Conservation (phyloP, 1,284 basidiomycete species). For the Puccinia polysora region DNA sequence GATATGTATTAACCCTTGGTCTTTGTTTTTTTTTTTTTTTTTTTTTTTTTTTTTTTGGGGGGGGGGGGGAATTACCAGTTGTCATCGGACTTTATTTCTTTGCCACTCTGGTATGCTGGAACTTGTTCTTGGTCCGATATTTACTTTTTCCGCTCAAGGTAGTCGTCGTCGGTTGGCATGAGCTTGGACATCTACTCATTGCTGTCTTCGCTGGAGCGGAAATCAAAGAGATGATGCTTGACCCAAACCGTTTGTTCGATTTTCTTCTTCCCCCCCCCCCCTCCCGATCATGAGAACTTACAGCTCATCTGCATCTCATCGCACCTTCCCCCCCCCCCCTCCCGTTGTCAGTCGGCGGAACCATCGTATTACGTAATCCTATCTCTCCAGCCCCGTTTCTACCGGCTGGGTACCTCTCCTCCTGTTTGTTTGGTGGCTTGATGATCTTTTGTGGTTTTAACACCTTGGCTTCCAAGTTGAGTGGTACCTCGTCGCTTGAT, state of each 20-base stretch:
- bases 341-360: constrained; percentile 21
- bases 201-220: constrained; percentile 38
- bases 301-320: background rate
- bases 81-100: constrained; percentile 44
- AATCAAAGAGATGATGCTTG: constrained; percentile 44
- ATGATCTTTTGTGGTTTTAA: constrained; percentile 50
- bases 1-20: too few species aligned
- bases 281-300: background rate
- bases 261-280: background rate
- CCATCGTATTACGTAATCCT: background rate
- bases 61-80: background rate
- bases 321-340: background rate
- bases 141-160: constrained; percentile 49
- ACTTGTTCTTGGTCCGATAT: constrained; percentile 47
- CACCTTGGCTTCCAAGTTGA: constrained; percentile 49
- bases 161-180: constrained; percentile 48
- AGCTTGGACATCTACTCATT: constrained; percentile 46
- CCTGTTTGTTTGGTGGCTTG: constrained; percentile 47
- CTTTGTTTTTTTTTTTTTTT: too few species aligned
- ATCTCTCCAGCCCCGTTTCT: constrained; percentile 41
- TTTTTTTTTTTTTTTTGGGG: background rate
- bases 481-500: background rate
- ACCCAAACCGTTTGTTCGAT: constrained; percentile 44
- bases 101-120: constrained; percentile 49
- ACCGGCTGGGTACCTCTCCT: constrained; percentile 47